Conservation (phyloP, 2,329 filamentous ascomycete genomes). For the Cladosporium cucumerinum region DNA sequence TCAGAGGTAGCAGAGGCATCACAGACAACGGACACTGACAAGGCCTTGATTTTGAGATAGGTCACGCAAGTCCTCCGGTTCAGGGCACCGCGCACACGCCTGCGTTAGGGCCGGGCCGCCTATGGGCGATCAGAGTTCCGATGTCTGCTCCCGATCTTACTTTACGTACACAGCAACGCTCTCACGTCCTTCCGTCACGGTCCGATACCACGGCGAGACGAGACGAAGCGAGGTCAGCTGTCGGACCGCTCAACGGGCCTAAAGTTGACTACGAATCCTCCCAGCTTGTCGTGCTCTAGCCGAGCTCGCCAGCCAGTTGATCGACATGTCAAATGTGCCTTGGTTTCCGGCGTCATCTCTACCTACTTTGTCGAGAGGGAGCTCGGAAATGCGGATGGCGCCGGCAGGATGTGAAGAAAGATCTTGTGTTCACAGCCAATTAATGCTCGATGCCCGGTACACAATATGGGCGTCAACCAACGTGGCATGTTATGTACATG, state of each 20-base stretch:
- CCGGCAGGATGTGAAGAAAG: not conserved
- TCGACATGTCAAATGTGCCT: not conserved
- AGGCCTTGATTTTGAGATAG: not conserved
- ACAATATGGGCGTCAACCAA: not conserved
- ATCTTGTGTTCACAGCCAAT: not conserved
- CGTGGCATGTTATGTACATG: not conserved
- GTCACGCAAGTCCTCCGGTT: not conserved
- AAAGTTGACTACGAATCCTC: not conserved
- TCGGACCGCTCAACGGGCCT: not conserved
- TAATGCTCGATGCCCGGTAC: not conserved
- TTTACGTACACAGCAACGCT: not conserved
- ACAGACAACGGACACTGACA: not conserved
- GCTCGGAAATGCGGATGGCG: not conserved
- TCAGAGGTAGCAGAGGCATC: not conserved
- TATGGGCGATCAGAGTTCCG: not conserved
- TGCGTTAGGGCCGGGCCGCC: not conserved
- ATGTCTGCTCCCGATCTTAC: not conserved
- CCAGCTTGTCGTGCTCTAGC: not conserved
- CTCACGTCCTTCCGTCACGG: not conserved
- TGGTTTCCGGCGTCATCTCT: not conserved
- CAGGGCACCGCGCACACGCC: not conserved
- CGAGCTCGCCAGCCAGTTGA: not conserved
- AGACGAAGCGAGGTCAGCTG: not conserved
- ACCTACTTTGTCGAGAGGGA: not conserved
- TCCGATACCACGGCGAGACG: conserved; percentile 1